Evolutionary conservation across 495 filamentous ascomycete genomes (phyloP).

Genomic region (Neurospora discreta): DNA sequence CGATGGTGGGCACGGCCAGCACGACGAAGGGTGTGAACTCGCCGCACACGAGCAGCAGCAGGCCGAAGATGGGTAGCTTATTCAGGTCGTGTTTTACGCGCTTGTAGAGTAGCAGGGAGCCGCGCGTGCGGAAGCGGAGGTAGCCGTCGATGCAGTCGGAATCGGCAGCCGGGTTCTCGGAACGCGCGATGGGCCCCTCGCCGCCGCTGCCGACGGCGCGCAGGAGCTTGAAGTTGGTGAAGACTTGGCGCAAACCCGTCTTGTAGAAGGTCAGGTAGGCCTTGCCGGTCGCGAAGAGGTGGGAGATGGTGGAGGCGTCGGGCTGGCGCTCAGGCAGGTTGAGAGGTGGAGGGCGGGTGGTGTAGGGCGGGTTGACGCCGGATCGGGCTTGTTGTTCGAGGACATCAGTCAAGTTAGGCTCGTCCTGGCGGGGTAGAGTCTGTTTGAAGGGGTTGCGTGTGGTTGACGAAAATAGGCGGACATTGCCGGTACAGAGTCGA

Average conservation of each 20-base stretch:
- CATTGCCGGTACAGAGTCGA: not conserved
- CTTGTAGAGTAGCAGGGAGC: conserved; percentile 18
- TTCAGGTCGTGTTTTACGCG: conserved; percentile 49
- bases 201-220: conserved; percentile 8
- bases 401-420: not conserved
- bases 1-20: conserved; percentile 51
- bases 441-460: not conserved
- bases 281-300: conserved; percentile 42
- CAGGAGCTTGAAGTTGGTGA: conserved; percentile 48
- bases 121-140: conserved; percentile 9
- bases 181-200: conserved; percentile 3
- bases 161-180: conserved; percentile 10
- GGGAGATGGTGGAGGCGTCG: conserved; percentile 24
- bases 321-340: conserved; percentile 33
- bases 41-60: conserved; percentile 65
- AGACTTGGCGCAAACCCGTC: conserved; percentile 60
- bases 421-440: not conserved
- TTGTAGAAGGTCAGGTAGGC: conserved; percentile 77
- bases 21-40: conserved; percentile 75
- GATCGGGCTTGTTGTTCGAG: conserved; percentile 1
- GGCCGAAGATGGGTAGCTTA: conserved; percentile 62
- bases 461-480: not conserved
- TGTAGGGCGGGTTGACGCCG: conserved; percentile 45
- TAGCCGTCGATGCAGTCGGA: not conserved
- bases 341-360: conserved; percentile 50